Percentiles rank a stretch among this genome's conserved stretches.
Conservation (phyloP, 2,329 filamentous ascomycete genomes). For the Rhynchosporium secalis region DNA sequence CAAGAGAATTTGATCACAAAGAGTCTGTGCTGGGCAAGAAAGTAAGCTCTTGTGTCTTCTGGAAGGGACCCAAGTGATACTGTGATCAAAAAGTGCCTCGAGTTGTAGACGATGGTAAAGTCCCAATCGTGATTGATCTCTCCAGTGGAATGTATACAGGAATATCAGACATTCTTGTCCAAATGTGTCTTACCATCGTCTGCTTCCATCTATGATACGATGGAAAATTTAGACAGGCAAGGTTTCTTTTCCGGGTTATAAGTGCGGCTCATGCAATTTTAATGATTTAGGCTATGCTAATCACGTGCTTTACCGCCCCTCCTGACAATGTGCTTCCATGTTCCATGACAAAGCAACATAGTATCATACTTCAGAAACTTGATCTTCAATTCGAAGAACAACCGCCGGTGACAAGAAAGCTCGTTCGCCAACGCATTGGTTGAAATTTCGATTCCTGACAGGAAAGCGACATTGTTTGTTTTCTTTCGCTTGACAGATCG, state of each 20-base stretch:
- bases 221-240: conserved; percentile 14
- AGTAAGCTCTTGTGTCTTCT: conserved; percentile 20
- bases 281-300: conserved; percentile 2
- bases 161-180: conserved; percentile 21
- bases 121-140: conserved; percentile 21
- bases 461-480: neutral
- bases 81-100: conserved; percentile 24
- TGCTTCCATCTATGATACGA: conserved; percentile 16
- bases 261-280: neutral
- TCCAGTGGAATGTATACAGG: conserved; percentile 13
- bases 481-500: conserved; percentile 3
- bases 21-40: conserved; percentile 18
- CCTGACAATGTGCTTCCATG: too few relatives aligned
- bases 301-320: conserved; percentile 7
- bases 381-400: too few relatives aligned
- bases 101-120: conserved; percentile 20
- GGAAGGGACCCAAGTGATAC: conserved; percentile 17
- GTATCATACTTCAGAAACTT: too few relatives aligned
- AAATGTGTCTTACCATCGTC: conserved; percentile 18
- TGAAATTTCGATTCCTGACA: too few relatives aligned
- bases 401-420: too few relatives aligned
- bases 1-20: too few relatives aligned
- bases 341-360: too few relatives aligned
- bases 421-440: too few relatives aligned
- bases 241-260: conserved; percentile 9